Evolutionary conservation across 2,329 filamentous ascomycete species (phyloP), one percentile per base, ranked within the genome.

Genomic region (Xylariaceae sp.): DNA sequence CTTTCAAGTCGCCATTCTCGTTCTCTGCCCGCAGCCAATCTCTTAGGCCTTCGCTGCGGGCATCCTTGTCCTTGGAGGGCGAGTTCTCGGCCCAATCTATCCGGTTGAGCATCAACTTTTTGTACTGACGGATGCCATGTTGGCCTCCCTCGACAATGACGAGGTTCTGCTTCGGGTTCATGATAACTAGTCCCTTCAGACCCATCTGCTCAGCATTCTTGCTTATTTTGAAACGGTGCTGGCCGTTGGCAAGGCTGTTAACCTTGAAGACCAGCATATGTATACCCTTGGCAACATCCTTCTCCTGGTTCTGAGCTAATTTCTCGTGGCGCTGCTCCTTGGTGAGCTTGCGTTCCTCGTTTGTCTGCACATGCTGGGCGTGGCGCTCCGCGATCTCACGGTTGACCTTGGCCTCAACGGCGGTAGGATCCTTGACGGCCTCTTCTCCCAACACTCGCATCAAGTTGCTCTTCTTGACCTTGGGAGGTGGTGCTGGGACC

Each of bases 361-460:
- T 98, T 43, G 76, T 71, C 31, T 79, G 66, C 44, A 91, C 72
- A 64, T 98, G 94, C 51, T 84, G 78, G 45, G 86, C 76, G 43
- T 85, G 81, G 32, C 93, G 87, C 48, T 94, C 89, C 19, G 85
- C 85, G 51, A 98, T 96, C 64, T 98, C 89, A 39, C 84, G 78
- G 63, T 94, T 95, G 38, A 98, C 93, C 18, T 89, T 83, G 38
- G 89, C 89, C 67, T 98, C 93, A 34, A 98, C 93, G 3, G 93
- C 93, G 1, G 94, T 98, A 6, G 93, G 93, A 65, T 98, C 93
- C 60, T 95, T 94, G 52, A 98, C 91, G 15, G 78, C 78, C 65
- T 89, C 85, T 61, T 96, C 89, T 48, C 93, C 93, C 42, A 96
- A 75, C 22, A 98, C 93, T 43, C 90, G 85, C 93, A 98, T 98